Percentiles rank a stretch among this genome's conserved stretches.
Evolutionary conservation across 805 yeast genomes (phyloP).

Genomic region (Pichia insulana): DNA sequence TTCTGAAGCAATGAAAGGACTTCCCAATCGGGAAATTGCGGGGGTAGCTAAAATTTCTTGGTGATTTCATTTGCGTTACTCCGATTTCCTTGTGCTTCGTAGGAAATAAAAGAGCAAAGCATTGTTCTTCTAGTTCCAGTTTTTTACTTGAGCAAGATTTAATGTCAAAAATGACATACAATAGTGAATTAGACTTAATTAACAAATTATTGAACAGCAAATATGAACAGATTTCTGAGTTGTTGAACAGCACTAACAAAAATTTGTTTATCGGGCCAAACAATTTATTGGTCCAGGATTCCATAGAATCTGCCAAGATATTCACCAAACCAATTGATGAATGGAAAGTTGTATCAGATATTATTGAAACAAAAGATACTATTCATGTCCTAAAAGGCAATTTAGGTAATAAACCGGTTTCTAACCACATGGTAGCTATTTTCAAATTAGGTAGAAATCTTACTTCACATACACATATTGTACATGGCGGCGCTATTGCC

Average conservation of each 20-base stretch:
- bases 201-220: neutral
- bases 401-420: conserved; percentile 9
- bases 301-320: conserved; percentile 16
- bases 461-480: conserved; percentile 39
- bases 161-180: neutral
- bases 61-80: too few relatives aligned
- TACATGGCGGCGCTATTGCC: conserved; percentile 48
- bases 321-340: conserved; percentile 13
- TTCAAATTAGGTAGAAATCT: conserved; percentile 38
- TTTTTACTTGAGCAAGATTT: too few relatives aligned
- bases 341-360: neutral
- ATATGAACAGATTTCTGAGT: conserved; percentile 14
- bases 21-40: too few relatives aligned
- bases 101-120: neutral
- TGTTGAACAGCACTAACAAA: conserved; percentile 17
- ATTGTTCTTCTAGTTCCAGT: too few relatives aligned
- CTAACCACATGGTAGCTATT: conserved; percentile 36
- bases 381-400: too few relatives aligned
- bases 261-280: conserved; percentile 24
- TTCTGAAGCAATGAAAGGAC: too few relatives aligned
- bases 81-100: neutral
- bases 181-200: neutral
- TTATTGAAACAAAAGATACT: neutral
- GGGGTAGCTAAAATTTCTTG: too few relatives aligned
- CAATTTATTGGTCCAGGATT: conserved; percentile 16